Percentiles rank a stretch among this genome's conserved stretches.
phyloP scores from a whole-genome alignment of 371 early-diverging fungal species.

The Mucor irregularis region DNA sequence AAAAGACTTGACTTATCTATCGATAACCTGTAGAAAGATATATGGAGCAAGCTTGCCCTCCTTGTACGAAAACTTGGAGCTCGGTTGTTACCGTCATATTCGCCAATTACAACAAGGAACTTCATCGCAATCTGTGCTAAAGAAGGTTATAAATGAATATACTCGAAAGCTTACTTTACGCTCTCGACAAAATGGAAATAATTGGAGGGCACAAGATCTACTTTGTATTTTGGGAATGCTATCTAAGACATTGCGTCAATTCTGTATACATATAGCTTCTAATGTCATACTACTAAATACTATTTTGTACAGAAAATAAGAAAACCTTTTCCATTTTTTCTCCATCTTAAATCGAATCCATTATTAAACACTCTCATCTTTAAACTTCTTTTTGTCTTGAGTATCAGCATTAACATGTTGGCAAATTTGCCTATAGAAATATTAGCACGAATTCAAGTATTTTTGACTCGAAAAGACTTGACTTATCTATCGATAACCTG shows the following conservation, averaged over 20 bases:
- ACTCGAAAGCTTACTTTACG: slow-evolving; percentile 26
- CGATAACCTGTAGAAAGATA: not conserved
- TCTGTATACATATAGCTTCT: too few species aligned
- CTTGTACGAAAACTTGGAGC: not conserved
- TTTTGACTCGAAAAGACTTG: not conserved
- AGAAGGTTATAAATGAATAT: slow-evolving; percentile 7
- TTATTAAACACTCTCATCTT: too few species aligned
- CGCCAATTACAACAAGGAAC: slow-evolving; percentile 2
- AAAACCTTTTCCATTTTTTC: not conserved
- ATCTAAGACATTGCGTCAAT: too few species aligned
- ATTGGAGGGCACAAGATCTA: slow-evolving; percentile 25
- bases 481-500: not conserved
- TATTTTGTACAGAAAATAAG: too few species aligned
- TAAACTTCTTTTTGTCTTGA: too few species aligned
- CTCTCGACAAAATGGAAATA: slow-evolving; percentile 23
- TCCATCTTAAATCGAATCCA: too few species aligned
- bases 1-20: not conserved
- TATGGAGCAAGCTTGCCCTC: not conserved
- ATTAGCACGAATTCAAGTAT: not conserved
- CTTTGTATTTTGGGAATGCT: not conserved
- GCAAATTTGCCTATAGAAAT: not conserved
- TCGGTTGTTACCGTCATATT: not conserved
- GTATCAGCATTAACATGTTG: too few species aligned
- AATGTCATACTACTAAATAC: too few species aligned
- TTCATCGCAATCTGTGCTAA: not conserved